These are phyloP conservation scores for Lachancea kluyveri DNA, from an alignment of 805 yeast genomes.

Conservation along the genomic window DNA sequence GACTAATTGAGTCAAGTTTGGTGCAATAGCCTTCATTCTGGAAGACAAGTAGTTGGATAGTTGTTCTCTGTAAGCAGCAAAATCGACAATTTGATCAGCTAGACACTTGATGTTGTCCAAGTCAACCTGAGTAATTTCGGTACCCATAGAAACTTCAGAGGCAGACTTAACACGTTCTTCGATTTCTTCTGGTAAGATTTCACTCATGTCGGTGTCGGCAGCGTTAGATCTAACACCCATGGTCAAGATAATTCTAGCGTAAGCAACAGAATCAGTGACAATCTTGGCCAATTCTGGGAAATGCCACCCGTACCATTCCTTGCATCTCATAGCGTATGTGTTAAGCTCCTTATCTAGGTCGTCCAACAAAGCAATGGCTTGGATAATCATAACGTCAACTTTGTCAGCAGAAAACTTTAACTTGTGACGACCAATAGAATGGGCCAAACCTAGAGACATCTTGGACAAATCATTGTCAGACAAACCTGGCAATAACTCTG, in stretches of 20 bases:
- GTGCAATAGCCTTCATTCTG: constrained; percentile 99
- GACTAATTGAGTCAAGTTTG: constrained; percentile 89
- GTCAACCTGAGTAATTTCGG: constrained; percentile 92
- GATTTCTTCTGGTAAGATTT: constrained; percentile 85
- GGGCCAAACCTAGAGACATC: constrained; percentile 98
- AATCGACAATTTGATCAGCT: constrained; percentile 94
- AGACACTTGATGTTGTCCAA: constrained; percentile 80
- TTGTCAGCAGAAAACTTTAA: constrained; percentile 96
- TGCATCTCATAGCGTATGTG: constrained; percentile 97
- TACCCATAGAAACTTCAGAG: constrained; percentile 99
- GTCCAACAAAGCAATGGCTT: constrained; percentile 94
- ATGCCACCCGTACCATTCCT: constrained; percentile 99
- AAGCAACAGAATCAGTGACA: constrained; percentile 91
- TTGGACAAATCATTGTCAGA: constrained; percentile 77
- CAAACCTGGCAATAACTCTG: constrained; percentile 91
- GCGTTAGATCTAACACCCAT: constrained; percentile 96
- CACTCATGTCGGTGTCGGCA: constrained; percentile 81
- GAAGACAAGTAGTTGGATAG: constrained; percentile 83
- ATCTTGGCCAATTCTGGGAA: constrained; percentile 99
- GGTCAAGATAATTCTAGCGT: constrained; percentile 84
- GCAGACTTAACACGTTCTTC: constrained; percentile 92
- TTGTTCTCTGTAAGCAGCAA: constrained; percentile 95
- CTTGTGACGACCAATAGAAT: constrained; percentile 97
- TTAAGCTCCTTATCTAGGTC: constrained; percentile 96
- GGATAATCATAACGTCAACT: constrained; percentile 98